phyloP scores from a whole-genome alignment of 768 basidiomycete genomes.

The Chalciporus sphaerocephalus region DNA sequence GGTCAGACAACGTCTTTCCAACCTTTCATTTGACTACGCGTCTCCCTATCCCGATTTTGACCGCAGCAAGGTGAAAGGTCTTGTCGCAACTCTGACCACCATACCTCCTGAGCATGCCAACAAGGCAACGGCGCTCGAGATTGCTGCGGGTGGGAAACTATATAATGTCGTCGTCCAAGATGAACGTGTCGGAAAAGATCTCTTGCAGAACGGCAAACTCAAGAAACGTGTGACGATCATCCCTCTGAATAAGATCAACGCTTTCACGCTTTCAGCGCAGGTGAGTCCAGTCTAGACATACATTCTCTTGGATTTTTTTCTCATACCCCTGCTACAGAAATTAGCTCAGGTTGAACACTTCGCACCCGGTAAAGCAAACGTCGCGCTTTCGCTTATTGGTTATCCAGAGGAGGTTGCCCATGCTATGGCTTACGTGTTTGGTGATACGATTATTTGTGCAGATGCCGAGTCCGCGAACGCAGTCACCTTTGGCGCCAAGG shows the following conservation, averaged over 20 bases:
- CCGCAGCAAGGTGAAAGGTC: constrained; percentile 80
- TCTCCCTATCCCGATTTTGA: constrained; percentile 79
- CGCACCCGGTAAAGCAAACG: constrained; percentile 75
- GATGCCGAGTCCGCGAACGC: constrained; percentile 82
- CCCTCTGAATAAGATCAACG: constrained; percentile 86
- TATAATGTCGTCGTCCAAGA: constrained; percentile 94
- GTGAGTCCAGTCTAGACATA: constrained; percentile 24
- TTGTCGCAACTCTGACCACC: constrained; percentile 83
- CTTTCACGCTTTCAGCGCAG: constrained; percentile 51
- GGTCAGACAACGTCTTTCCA: constrained; percentile 60
- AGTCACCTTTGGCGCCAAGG: constrained; percentile 72
- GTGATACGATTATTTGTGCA: constrained; percentile 86
- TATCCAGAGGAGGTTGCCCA: constrained; percentile 76
- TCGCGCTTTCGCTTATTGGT: constrained; percentile 85
- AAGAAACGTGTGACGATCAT: constrained; percentile 91
- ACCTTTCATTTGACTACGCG: constrained; percentile 80
- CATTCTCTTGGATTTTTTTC: neutral
- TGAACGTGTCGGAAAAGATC: constrained; percentile 80
- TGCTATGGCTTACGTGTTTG: constrained; percentile 93
- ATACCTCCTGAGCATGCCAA: constrained; percentile 66
- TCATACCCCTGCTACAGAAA: constrained; percentile 50
- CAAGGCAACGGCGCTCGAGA: constrained; percentile 87
- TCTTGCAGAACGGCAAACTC: constrained; percentile 73
- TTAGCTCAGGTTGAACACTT: constrained; percentile 63
- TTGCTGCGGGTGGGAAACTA: constrained; percentile 83